Base-by-base conservation (phyloP, 805 yeast species). In the Cyberlindnera euphorbiiphila region DNA sequence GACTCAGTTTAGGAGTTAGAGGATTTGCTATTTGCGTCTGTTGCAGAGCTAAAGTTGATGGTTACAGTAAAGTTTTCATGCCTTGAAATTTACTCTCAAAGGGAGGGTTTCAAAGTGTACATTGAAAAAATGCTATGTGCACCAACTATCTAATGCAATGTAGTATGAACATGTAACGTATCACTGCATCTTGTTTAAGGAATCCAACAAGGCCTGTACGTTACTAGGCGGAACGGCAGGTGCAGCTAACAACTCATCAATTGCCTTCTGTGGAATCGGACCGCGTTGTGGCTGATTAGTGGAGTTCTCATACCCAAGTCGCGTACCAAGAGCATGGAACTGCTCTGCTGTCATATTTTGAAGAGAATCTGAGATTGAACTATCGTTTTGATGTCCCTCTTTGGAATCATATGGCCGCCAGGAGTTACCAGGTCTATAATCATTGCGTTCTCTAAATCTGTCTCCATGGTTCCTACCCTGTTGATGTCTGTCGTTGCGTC, bases 1-100 rank as follows among this genome's bases (percentile, higher is more conserved):
- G 97, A 13, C 65, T 79, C 9, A 74, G 83, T 13, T 66, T 89
- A 36, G 86, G 85, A 7, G 63, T 80, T 23, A 72, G 88, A 43
- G 83, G 84, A 10, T 81, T 81, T 53, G 75, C 73, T 40, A 81
- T 81, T 1, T 89, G 97, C 60, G 91, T 88, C 0, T 84, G 95
- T 53, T 89, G 97, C 53, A 72, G 95, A 23, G 64, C 78, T 21
- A 71, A 71, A 19, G 95, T 89, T 3, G 78, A 78, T n/a, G 72
- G 71, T 1, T 69, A 61, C 45, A 66, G 71, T 36, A 68, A 65
- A 37, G 50, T 69, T 8, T 59, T 36, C 28, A 43, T 55, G 29
- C 62, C 62, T 16, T 57, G 36, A 47, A 15, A 13, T 12, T 18
- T 25, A 20, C 24, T 14, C n/a, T n/a, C n/a, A n/a, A n/a, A n/a